Evolutionary conservation across 2,329 filamentous ascomycete species (phyloP).

Genomic region (Helicocarpus griseus): DNA sequence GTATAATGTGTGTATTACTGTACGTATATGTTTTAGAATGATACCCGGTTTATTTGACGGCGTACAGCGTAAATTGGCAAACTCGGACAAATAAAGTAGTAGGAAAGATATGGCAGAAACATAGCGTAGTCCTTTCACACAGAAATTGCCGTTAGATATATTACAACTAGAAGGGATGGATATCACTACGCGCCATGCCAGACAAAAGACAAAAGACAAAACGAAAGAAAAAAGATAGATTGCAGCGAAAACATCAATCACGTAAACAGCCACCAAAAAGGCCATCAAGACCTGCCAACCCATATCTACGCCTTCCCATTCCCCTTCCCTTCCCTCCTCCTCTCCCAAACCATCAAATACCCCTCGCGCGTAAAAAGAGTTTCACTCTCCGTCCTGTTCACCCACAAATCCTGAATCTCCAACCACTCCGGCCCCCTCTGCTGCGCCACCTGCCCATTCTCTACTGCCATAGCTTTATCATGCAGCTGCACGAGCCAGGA

Average conservation of each 20-base stretch:
- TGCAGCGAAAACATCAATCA: no score
- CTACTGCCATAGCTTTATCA: constrained; percentile 54
- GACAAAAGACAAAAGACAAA: background rate
- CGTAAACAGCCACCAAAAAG: background rate
- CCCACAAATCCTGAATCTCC: constrained; percentile 85
- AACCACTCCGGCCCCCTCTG: constrained; percentile 67
- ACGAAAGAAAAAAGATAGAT: no score
- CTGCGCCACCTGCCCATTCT: constrained; percentile 26
- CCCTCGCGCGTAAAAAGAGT: constrained; percentile 86
- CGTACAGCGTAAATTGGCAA: no score
- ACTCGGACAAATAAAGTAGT: no score
- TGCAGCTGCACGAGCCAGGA: constrained; percentile 89
- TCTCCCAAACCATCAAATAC: constrained; percentile 95
- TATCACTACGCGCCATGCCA: background rate
- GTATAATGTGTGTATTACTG: no score
- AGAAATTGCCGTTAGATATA: background rate
- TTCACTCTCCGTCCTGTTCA: constrained; percentile 81
- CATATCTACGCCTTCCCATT: constrained; percentile 25
- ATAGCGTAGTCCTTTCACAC: no score
- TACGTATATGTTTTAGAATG: no score
- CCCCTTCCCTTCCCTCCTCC: constrained; percentile 46
- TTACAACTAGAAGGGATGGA: background rate
- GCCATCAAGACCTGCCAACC: background rate
- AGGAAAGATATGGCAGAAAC: background rate
- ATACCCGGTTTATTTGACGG: no score